Base-by-base conservation (phyloP, 306 rosid genomes). In the Vigna radiata region DNA sequence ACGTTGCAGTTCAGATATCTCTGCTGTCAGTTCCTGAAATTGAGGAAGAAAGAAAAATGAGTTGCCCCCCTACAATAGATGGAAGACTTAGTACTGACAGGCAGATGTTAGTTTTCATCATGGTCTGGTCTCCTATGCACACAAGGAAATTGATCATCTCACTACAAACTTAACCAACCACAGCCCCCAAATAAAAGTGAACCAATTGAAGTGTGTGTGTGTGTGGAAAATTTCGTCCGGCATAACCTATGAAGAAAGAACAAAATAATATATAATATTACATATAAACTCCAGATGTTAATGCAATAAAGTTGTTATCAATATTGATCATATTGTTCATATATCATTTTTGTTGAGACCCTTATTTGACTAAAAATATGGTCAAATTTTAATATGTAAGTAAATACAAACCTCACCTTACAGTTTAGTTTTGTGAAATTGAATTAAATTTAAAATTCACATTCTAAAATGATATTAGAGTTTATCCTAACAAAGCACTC, bases 1-100 rank as follows among this genome's bases (percentile, higher is more conserved):
- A 60, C 31, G 85, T 88, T 95, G 94, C 72, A 95, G 87, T 77
- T 85, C 94, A 53, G 97, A 75, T 86, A 92, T 90, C 87, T 95
- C 97, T 68, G 82, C 74, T 36, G 77, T 77, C 79, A 95, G 71
- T 83, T 86, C 96, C 99, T 95, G 96, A 70, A 82, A 87, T 75
- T 39, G 52, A 47, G 52, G 21, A 77, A 77, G 44, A 75, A 67
- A 48, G 75, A 56, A 56, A 18, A 21, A 73, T 87, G 31, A 56
- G 54, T 29, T 44, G 70, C 12, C 66, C 70, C 23, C 71, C 62
- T 68, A 50, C 55, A 81, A 41, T 66, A 75, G 72, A 81, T 72
- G 70, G 61, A 70, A 73, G 61, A 58, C 44, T 46, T 76, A 13
- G 66, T 43, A 76, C 43, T 49, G 75, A 72, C 39, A 67, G 77